Conservation (phyloP, 2,329 filamentous ascomycete genomes). For the Trichoderma pleuroti region DNA sequence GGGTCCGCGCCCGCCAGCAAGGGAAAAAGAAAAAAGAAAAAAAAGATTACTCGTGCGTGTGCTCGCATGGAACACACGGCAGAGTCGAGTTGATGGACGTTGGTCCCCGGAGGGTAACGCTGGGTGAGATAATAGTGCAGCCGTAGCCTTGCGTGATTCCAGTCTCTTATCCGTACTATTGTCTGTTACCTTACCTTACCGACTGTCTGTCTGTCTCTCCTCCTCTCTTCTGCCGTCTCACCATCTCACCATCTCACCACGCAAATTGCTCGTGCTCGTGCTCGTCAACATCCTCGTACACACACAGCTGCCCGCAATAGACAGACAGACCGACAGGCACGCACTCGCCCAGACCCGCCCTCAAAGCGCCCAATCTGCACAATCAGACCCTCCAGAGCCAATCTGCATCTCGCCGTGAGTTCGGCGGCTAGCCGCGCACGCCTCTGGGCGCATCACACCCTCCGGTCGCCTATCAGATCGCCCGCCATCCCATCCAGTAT, state of each 20-base stretch:
- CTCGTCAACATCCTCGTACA: too few relatives aligned
- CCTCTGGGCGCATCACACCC: constrained; percentile 16
- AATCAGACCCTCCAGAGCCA: neutral
- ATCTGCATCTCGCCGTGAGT: constrained; percentile 12
- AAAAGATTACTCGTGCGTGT: neutral
- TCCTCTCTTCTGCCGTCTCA: neutral
- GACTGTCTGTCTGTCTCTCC: neutral
- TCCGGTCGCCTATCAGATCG: constrained; percentile 21
- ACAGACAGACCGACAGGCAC: neutral
- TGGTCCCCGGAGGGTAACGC: neutral
- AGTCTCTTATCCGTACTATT: neutral
- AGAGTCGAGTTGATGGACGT: neutral
- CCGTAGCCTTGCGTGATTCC: constrained; percentile 3
- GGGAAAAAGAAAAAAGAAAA: too few relatives aligned
- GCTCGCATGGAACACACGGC: neutral
- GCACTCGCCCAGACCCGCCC: neutral
- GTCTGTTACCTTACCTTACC: neutral
- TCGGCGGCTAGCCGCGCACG: constrained; percentile 14
- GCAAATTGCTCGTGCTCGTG: neutral
- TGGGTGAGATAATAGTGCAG: constrained; percentile 16
- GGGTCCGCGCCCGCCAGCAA: constrained; percentile 6
- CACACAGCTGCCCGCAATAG: neutral
- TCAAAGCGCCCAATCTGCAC: constrained; percentile 11
- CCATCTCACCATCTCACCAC: neutral
- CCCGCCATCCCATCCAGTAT: constrained; percentile 1